Base-by-base conservation (phyloP, 768 basidiomycete genomes). In the Panus rudis region DNA sequence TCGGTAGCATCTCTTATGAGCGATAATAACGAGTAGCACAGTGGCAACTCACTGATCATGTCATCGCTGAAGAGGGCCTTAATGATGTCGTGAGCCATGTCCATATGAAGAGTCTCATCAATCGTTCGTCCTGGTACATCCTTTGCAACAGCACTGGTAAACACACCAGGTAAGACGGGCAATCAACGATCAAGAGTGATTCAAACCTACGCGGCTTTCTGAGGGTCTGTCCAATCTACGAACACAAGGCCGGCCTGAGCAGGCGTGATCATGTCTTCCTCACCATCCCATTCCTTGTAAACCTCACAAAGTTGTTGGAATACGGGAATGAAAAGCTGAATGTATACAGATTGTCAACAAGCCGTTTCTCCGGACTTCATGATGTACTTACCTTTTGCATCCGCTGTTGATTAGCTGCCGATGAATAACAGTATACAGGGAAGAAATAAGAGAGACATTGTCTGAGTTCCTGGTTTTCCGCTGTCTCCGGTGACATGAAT, bases 361-460 rank as follows among this genome's bases (percentile, higher is more conserved):
- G 16, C 17, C 22, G 13, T n/a, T n/a, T n/a, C n/a, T n/a, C n/a
- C 14, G 19, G 6, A 26, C 22, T 27, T 24, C 37, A 37, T 19
- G 12, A 63, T 63, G 41, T 14, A 71, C 76, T 51, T 69, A 79
- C 70, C 70, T 76, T 58, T 53, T 72, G 73, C 71, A 96, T 81
- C n/a, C 74, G 62, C 14, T 72, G 61, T 61, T 96, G 92, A 54
- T 93, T 88, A 17, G 53, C 52, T 4, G 74, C 60, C 0, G 83
- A 81, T n/a, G 89, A 88, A 62, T 81, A 89, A 60, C 87, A 87
- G 56, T 84, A 96, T 0, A 81, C 78, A 2, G 80, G 85, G 63
- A 93, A 81, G 70, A 94, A 94, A 59, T 84, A 87, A 3, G 82
- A 74, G 28, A 96, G 63, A 53, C 84, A 91, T 60, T 97, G 93